Percentiles rank a stretch among this genome's conserved stretches.
Evolutionary conservation across 2,329 filamentous ascomycete species (phyloP).

Genomic region (Hymenoscyphus infarciens): DNA sequence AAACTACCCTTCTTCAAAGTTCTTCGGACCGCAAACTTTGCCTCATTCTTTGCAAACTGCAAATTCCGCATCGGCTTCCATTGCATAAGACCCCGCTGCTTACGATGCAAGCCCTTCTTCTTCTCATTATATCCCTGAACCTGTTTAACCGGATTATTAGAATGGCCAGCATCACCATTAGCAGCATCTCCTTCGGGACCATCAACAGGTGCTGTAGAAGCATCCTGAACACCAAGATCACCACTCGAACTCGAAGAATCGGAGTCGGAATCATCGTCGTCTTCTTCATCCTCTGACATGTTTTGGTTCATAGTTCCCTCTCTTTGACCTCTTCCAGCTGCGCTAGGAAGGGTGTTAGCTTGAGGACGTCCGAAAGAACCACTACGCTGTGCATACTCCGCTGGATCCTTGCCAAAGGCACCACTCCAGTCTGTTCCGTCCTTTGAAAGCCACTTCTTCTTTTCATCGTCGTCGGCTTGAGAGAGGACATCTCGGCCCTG

Average conservation of each 20-base stretch:
- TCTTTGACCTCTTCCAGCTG: conserved; percentile 12
- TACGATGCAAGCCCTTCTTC: conserved; percentile 74
- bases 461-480: conserved; percentile 66
- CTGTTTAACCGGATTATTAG: conserved; percentile 52
- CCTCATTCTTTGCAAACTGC: conserved; percentile 84
- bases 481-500: conserved; percentile 79
- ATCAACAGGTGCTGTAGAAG: conserved; percentile 19
- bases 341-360: conserved; percentile 14
- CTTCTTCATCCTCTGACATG: conserved; percentile 22
- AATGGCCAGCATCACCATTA: conserved; percentile 15
- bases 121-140: conserved; percentile 62
- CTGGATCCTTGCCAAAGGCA: conserved; percentile 77
- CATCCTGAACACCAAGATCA: conserved; percentile 59
- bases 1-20: conserved; percentile 74
- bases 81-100: conserved; percentile 90
- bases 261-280: conserved; percentile 26
- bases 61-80: conserved; percentile 87
- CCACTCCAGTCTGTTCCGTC: conserved; percentile 83
- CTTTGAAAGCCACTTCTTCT: conserved; percentile 72
- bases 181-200: conserved; percentile 1
- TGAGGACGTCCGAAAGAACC: conserved; percentile 11
- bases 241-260: conserved; percentile 33
- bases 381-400: conserved; percentile 27
- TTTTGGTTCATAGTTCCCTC: conserved; percentile 34
- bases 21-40: conserved; percentile 71